A percentile compares a stretch with the other conserved stretches of the same genome.
phyloP scores from a whole-genome alignment of 1,284 basidiomycete species.

The Coriolopsis trogii region DNA sequence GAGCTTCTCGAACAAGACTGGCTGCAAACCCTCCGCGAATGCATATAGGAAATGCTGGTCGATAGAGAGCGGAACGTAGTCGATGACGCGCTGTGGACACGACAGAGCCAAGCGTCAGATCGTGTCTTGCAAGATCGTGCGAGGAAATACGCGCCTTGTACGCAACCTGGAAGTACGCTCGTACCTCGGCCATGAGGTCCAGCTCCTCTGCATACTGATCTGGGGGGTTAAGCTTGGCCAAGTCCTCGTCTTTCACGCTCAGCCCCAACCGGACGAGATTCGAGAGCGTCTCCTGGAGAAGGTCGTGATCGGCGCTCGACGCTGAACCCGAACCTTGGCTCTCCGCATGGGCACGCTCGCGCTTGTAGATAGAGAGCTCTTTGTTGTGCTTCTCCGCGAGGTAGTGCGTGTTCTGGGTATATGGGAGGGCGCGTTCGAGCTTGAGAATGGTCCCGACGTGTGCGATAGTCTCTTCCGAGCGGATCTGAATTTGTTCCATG shows the following conservation, averaged over 20 bases:
- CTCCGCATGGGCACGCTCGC: constrained; percentile 15
- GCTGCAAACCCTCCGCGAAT: constrained; percentile 39
- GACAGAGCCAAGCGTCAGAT: not conserved
- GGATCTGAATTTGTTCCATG: constrained; percentile 2
- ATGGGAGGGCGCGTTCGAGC: constrained; percentile 25
- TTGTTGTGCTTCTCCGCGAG: constrained; percentile 20
- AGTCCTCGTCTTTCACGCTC: constrained; percentile 36
- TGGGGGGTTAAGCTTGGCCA: constrained; percentile 40
- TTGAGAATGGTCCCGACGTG: constrained; percentile 1
- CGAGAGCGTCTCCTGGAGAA: constrained; percentile 31
- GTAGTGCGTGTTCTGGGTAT: constrained; percentile 40
- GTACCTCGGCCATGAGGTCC: constrained; percentile 50
- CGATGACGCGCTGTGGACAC: constrained; percentile 45
- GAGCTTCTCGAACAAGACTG: constrained; percentile 42
- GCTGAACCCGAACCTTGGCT: not conserved
- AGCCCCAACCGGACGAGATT: constrained; percentile 39
- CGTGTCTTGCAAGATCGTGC: not conserved
- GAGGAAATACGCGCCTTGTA: constrained; percentile 41
- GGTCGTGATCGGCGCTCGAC: not conserved
- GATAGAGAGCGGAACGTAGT: constrained; percentile 49
- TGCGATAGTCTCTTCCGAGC: not conserved
- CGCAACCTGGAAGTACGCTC: constrained; percentile 53
- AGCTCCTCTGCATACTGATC: constrained; percentile 51
- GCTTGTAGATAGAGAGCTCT: constrained; percentile 26
- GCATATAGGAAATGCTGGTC: constrained; percentile 46